Conservation (phyloP, 805 yeast genomes). For the Metschnikowia shivogae region DNA sequence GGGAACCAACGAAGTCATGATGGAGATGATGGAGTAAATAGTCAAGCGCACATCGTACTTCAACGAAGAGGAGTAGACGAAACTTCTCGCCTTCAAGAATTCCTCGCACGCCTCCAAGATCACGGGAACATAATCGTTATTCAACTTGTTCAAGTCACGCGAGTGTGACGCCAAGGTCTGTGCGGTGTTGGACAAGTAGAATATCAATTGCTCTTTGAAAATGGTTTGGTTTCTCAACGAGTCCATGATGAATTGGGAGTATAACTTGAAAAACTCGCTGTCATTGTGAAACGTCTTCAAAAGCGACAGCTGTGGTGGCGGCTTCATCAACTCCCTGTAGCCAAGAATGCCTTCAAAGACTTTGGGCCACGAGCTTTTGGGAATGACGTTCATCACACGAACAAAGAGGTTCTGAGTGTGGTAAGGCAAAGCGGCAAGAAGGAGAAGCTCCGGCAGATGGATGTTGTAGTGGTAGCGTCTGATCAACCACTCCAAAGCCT, state of each 20-base stretch:
- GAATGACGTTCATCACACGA: conserved; percentile 70
- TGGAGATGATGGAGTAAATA: conserved; percentile 78
- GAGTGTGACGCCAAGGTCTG: conserved; percentile 64
- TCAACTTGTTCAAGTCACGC: conserved; percentile 39
- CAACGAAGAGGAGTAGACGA: conserved; percentile 19
- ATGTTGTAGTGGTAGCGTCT: conserved; percentile 85
- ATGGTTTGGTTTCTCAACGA: conserved; percentile 51
- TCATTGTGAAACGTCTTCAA: conserved; percentile 69
- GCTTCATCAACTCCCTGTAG: conserved; percentile 58
- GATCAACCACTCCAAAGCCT: conserved; percentile 91
- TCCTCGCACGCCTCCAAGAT: conserved; percentile 57
- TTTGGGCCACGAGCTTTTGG: conserved; percentile 59
- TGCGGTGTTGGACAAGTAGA: conserved; percentile 70
- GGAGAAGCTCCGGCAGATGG: conserved; percentile 67
- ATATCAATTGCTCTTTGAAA: conserved; percentile 69
- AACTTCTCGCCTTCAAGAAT: conserved; percentile 33
- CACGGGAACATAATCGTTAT: conserved; percentile 48
- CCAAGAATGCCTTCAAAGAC: conserved; percentile 68
- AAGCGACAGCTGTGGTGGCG: conserved; percentile 66
- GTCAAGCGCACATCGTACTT: conserved; percentile 66
- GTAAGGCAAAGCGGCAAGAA: conserved; percentile 77
- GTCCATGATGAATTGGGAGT: conserved; percentile 51
- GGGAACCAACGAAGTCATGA: conserved; percentile 68
- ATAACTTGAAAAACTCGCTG: conserved; percentile 59
- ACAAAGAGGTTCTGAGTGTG: conserved; percentile 69